Conservation (phyloP, 345 rosid genomes). For the Kandelia obovata region DNA sequence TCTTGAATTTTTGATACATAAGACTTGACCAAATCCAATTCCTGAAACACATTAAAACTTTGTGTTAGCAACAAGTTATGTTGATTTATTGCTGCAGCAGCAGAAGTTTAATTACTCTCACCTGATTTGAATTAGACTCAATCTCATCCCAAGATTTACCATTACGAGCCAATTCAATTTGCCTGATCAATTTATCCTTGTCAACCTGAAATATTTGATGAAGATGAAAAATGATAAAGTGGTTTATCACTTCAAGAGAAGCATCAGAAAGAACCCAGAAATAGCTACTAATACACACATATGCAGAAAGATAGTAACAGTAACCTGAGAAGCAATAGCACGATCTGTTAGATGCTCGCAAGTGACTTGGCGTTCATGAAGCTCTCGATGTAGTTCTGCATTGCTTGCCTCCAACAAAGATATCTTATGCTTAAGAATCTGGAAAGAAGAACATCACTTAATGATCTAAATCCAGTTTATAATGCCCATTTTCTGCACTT, state of each 20-base stretch:
- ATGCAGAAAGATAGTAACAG: slow-evolving; percentile 31
- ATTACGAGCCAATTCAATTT: slow-evolving; percentile 69
- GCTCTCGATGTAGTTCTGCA: slow-evolving; percentile 65
- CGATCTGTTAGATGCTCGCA: slow-evolving; percentile 71
- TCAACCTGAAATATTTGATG: slow-evolving; percentile 54
- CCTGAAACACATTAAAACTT: slow-evolving; percentile 40
- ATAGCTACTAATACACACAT: not conserved
- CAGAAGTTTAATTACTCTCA: slow-evolving; percentile 16
- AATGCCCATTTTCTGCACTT: not conserved
- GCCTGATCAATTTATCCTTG: slow-evolving; percentile 74
- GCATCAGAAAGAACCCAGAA: not conserved
- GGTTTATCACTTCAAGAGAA: not conserved
- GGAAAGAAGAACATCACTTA: slow-evolving; percentile 16
- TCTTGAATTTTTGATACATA: slow-evolving; percentile 87
- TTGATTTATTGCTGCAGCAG: not conserved
- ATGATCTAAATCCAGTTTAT: slow-evolving; percentile 12
- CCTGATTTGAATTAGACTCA: slow-evolving; percentile 56
- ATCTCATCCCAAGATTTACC: slow-evolving; percentile 93
- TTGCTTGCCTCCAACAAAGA: slow-evolving; percentile 88
- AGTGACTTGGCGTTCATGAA: slow-evolving; percentile 59
- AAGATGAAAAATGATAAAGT: not conserved
- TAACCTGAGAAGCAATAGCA: slow-evolving; percentile 88
- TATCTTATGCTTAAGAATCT: slow-evolving; percentile 85
- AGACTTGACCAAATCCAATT: slow-evolving; percentile 55
- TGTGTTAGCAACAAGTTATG: slow-evolving; percentile 5